phyloP scores from a whole-genome alignment of 208 protist genomes.

The Trypanosoma platydactyli region DNA sequence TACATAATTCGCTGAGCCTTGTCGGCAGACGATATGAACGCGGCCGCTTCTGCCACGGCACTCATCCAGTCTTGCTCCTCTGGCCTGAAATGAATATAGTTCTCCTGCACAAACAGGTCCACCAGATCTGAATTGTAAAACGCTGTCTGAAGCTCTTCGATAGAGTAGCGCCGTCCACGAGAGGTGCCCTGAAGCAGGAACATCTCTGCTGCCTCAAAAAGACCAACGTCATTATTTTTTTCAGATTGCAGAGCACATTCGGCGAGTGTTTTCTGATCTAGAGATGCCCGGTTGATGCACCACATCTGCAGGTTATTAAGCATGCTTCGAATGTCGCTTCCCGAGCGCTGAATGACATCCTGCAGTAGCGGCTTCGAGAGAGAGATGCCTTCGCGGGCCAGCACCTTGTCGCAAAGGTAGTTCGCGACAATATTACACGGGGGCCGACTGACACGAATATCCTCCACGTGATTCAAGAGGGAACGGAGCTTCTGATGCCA shows the following conservation, averaged over 20 bases:
- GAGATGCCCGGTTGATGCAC: conserved; percentile 49
- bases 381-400: conserved; percentile 87
- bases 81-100: conserved; percentile 93
- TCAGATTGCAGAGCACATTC: conserved; percentile 64
- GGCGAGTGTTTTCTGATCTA: conserved; percentile 68
- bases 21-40: conserved; percentile 78
- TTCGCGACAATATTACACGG: conserved; percentile 85
- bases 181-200: conserved; percentile 83
- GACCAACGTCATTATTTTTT: conserved; percentile 91
- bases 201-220: conserved; percentile 91
- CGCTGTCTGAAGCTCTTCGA: conserved; percentile 75
- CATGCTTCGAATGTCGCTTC: conserved; percentile 96
- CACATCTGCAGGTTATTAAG: conserved; percentile 97
- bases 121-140: conserved; percentile 94
- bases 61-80: conserved; percentile 46
- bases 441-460: conserved; percentile 93
- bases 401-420: conserved; percentile 86
- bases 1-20: conserved; percentile 80
- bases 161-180: conserved; percentile 52
- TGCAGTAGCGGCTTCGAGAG: conserved; percentile 86
- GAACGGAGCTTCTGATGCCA: conserved; percentile 92
- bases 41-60: conserved; percentile 52
- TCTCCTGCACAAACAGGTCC: conserved; percentile 95
- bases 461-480: conserved; percentile 95
- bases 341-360: conserved; percentile 85